These are phyloP conservation scores for Sporothrix phasma DNA, from an alignment of 2,329 filamentous ascomycete genomes.

Conservation along the genomic window DNA sequence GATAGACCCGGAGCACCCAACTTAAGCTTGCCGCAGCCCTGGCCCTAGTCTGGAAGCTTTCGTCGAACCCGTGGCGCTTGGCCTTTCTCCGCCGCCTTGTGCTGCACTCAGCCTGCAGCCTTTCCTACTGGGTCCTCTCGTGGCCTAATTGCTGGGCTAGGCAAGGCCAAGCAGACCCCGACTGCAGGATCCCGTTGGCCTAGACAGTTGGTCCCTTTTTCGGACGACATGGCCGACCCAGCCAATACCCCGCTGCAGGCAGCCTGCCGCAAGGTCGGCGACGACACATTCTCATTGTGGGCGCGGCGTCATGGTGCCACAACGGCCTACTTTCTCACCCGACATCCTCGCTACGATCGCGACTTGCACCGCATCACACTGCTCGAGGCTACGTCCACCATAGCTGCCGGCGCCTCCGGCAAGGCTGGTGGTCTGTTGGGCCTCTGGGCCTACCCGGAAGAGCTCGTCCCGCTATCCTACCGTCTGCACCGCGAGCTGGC, in stretches of 20 bases:
- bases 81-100: background rate
- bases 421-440: constrained; percentile 89
- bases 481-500: constrained; percentile 73
- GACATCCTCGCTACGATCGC: constrained; percentile 71
- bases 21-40: background rate
- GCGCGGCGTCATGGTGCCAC: constrained; percentile 90
- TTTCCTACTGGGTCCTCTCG: too few species aligned
- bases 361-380: constrained; percentile 69
- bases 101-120: background rate
- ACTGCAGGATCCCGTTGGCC: background rate
- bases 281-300: constrained; percentile 35
- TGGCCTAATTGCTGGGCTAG: too few species aligned
- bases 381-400: constrained; percentile 68
- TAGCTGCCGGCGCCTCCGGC: constrained; percentile 87
- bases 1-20: background rate
- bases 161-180: background rate
- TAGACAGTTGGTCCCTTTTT: background rate
- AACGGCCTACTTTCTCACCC: constrained; percentile 82
- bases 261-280: background rate
- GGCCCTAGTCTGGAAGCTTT: too few species aligned
- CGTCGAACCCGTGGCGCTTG: background rate
- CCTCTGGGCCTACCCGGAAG: constrained; percentile 80
- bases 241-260: background rate
- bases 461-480: constrained; percentile 79
- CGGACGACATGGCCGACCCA: background rate